A percentile compares a stretch with the other conserved stretches of the same genome.
Conservation (phyloP, 108 stramenopile species). For the Fragilaria crotonensis region DNA sequence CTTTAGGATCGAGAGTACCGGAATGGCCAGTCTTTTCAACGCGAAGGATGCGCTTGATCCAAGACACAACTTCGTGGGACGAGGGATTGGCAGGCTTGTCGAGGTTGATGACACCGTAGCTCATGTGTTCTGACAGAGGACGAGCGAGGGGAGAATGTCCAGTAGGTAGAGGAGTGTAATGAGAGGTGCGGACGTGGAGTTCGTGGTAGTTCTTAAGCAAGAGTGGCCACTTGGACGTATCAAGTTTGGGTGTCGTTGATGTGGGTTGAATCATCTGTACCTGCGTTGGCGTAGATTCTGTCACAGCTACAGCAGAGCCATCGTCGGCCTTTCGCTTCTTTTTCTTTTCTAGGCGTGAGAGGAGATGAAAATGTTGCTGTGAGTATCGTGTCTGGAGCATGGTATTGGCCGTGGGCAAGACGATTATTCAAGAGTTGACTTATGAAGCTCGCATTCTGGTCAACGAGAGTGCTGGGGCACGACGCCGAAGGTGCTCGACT, state of each 20-base stretch:
- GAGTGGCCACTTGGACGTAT: constrained; percentile 96
- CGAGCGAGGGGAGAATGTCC: constrained; percentile 96
- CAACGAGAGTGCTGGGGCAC: too few relatives aligned
- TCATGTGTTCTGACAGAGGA: constrained; percentile 83
- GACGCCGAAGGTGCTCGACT: too few relatives aligned
- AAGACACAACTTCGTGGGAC: constrained; percentile 98
- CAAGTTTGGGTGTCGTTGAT: constrained; percentile 78
- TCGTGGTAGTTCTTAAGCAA: constrained; percentile 95
- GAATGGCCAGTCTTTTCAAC: constrained; percentile 99
- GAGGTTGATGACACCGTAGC: constrained; percentile 98
- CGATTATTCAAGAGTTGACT: too few relatives aligned
- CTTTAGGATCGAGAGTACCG: constrained; percentile 99
- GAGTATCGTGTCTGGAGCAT: too few relatives aligned
- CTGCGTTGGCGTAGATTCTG: constrained; percentile 22
- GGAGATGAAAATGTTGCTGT: background rate
- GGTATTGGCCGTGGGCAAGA: too few relatives aligned
- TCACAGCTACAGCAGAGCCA: constrained; percentile 28
- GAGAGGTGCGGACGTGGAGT: constrained; percentile 95
- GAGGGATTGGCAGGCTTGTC: constrained; percentile 99
- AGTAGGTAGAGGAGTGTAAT: constrained; percentile 97
- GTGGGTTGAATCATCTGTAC: constrained; percentile 87
- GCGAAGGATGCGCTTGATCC: constrained; percentile 99
- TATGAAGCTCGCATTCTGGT: too few relatives aligned
- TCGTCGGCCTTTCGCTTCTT: constrained; percentile 76
- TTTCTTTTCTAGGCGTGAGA: background rate